Percentiles rank a stretch among this genome's conserved stretches.
Evolutionary conservation across 768 basidiomycete genomes (phyloP).

Genomic region (Serendipita indica): DNA sequence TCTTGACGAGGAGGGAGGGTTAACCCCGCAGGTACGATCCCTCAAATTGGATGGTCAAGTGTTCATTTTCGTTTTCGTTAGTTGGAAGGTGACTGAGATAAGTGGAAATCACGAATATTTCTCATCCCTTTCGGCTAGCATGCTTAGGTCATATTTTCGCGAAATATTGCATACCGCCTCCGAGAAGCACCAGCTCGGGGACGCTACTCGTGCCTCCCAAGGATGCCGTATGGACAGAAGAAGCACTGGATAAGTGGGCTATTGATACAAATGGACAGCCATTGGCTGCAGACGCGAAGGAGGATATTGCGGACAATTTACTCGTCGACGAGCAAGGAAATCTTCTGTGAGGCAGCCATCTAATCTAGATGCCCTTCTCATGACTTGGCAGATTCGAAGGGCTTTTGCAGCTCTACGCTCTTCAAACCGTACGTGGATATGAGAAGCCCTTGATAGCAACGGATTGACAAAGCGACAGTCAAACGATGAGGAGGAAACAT

Average conservation of each 20-base stretch:
- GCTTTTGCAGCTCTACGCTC: slow-evolving; percentile 67
- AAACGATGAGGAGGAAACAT: slow-evolving; percentile 35
- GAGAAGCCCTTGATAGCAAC: slow-evolving; percentile 25
- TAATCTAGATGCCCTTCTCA: background rate
- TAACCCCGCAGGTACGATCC: background rate
- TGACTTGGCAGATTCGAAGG: slow-evolving; percentile 44
- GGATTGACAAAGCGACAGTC: background rate
- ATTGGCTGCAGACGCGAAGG: slow-evolving; percentile 63
- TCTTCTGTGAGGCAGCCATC: slow-evolving; percentile 39
- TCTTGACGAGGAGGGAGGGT: background rate
- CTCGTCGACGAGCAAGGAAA: slow-evolving; percentile 57
- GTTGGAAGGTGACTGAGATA: background rate
- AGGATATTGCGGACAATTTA: slow-evolving; percentile 60
- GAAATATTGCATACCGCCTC: slow-evolving; percentile 50
- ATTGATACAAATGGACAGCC: slow-evolving; percentile 67
- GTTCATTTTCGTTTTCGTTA: background rate
- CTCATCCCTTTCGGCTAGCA: background rate
- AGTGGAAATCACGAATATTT: background rate
- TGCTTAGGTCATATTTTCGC: slow-evolving; percentile 45
- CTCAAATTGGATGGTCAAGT: no score
- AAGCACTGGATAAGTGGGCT: slow-evolving; percentile 63
- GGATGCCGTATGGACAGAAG: slow-evolving; percentile 40
- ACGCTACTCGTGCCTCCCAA: slow-evolving; percentile 32
- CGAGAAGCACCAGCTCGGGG: slow-evolving; percentile 15
- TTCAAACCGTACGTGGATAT: slow-evolving; percentile 76